phyloP scores from a whole-genome alignment of 805 yeast species.

The Candida sanyiensis region DNA sequence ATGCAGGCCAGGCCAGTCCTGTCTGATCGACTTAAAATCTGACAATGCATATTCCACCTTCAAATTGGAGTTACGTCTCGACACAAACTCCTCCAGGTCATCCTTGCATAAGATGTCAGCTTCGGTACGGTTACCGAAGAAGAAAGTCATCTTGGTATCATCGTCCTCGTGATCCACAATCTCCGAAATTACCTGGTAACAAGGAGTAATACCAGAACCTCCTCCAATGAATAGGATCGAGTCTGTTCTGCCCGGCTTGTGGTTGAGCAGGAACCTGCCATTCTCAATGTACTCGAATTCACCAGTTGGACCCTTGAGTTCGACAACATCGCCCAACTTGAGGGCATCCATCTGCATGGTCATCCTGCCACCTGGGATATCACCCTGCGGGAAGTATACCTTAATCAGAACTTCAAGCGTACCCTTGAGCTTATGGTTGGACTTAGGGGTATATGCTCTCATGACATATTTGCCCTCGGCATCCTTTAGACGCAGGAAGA shows the following conservation, averaged over 20 bases:
- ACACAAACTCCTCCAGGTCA: conserved; percentile 47
- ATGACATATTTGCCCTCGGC: conserved; percentile 24
- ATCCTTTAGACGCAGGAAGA: conserved; percentile 26
- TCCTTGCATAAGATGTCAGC: conserved; percentile 63
- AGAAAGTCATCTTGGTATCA: conserved; percentile 47
- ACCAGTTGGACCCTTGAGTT: conserved; percentile 74
- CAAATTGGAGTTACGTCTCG: neutral
- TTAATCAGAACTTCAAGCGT: conserved; percentile 28
- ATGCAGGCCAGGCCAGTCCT: conserved; percentile 32
- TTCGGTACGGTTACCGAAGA: conserved; percentile 65
- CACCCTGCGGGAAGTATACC: conserved; percentile 28
- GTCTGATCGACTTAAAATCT: conserved; percentile 40
- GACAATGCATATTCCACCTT: neutral
- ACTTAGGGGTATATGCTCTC: conserved; percentile 33
- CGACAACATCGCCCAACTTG: conserved; percentile 48
- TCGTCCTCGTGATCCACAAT: conserved; percentile 62
- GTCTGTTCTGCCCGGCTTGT: conserved; percentile 26
- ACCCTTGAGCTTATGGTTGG: conserved; percentile 26
- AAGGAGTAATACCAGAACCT: conserved; percentile 85
- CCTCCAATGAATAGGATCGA: conserved; percentile 58
- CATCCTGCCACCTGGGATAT: conserved; percentile 30
- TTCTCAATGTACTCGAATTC: conserved; percentile 43
- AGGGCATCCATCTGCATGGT: conserved; percentile 26
- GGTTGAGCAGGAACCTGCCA: conserved; percentile 50
- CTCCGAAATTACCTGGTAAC: conserved; percentile 67